Percentiles rank a stretch among this genome's conserved stretches.
phyloP scores from a whole-genome alignment of 2,329 filamentous ascomycete genomes.

The Daldinia eschscholtzii region DNA sequence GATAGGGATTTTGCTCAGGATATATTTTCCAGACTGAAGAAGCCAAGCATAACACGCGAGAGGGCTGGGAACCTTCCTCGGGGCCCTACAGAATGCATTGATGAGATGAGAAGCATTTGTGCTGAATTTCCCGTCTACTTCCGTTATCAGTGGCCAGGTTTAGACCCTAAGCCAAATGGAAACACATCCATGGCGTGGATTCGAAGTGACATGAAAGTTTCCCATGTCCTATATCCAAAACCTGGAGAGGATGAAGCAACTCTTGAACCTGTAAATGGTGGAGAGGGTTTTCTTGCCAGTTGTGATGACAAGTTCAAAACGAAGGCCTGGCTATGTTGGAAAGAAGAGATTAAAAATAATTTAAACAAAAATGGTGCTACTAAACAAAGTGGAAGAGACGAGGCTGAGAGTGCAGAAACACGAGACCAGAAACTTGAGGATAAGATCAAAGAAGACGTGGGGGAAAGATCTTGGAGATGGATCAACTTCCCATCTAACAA shows the following conservation, averaged over 20 bases:
- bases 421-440: not conserved
- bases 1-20: not conserved
- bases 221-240: slow-evolving; percentile 5
- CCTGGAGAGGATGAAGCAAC: not conserved
- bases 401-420: not conserved
- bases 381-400: not conserved
- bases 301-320: not conserved
- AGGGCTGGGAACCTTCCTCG: not conserved
- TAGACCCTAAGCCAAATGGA: not conserved
- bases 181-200: slow-evolving; percentile 7
- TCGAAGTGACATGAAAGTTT: slow-evolving; percentile 11
- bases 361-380: not conserved
- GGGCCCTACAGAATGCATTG: not conserved
- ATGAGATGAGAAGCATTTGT: slow-evolving; percentile 6
- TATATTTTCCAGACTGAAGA: slow-evolving; percentile 3
- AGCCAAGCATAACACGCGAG: not conserved
- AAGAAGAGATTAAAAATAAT: not conserved
- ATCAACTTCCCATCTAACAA: slow-evolving; percentile 11
- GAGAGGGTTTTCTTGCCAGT: not conserved
- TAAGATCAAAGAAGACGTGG: slow-evolving; percentile 1
- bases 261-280: not conserved
- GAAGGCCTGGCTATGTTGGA: not conserved
- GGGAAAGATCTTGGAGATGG: slow-evolving; percentile 1
- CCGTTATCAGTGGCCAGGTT: slow-evolving; percentile 1
- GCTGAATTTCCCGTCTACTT: slow-evolving; percentile 4